Evolutionary conservation across 495 filamentous ascomycete genomes (phyloP).

Genomic region (Podospora bellae-mahoneyi): DNA sequence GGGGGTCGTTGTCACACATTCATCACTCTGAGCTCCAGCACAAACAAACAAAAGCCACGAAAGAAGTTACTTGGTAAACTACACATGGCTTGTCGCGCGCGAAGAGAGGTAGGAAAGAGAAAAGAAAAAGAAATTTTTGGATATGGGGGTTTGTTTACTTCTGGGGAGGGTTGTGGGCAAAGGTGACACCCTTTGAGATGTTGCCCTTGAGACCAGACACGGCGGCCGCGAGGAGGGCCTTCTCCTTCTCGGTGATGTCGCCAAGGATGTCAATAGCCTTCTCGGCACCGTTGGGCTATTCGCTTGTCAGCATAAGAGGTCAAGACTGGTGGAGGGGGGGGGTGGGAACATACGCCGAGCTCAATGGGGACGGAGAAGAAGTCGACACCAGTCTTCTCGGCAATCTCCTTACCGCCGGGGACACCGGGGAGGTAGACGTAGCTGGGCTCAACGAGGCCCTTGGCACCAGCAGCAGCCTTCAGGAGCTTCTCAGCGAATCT

Average conservation of each 20-base stretch:
- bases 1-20: conserved; percentile 8
- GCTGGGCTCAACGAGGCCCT: conserved; percentile 88
- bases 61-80: conserved; percentile 9
- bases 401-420: conserved; percentile 77
- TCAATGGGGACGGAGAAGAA: conserved; percentile 96
- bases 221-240: conserved; percentile 74
- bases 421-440: conserved; percentile 93
- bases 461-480: conserved; percentile 81
- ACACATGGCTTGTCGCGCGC: background rate
- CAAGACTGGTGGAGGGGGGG: conserved; percentile 5
- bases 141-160: conserved; percentile 36
- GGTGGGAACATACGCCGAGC: conserved; percentile 70
- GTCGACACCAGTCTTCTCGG: conserved; percentile 75
- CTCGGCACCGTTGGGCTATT: conserved; percentile 72
- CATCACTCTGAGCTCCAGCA: conserved; percentile 13
- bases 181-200: conserved; percentile 89
- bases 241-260: conserved; percentile 73
- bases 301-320: conserved; percentile 31
- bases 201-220: conserved; percentile 79
- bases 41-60: background rate
- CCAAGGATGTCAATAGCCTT: conserved; percentile 76
- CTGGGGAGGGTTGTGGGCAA: conserved; percentile 67
- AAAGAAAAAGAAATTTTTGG: conserved; percentile 2
- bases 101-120: conserved; percentile 13
- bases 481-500: conserved; percentile 92